A percentile compares a stretch with the other conserved stretches of the same genome.
Conservation (phyloP, 2,329 filamentous ascomycete genomes). For the Aspergillus sp. region DNA sequence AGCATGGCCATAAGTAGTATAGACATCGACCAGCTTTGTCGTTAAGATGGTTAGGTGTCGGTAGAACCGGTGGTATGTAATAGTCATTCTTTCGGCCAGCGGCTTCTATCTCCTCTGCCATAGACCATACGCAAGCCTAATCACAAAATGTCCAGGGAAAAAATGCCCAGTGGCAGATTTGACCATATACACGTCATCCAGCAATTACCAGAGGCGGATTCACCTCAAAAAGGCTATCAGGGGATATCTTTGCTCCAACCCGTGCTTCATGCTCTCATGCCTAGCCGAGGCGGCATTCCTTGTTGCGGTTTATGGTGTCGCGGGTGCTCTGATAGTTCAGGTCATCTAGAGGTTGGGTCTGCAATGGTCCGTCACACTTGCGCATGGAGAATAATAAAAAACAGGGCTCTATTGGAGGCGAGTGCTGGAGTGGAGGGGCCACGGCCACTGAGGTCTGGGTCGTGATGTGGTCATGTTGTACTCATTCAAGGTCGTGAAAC, state of each 20-base stretch:
- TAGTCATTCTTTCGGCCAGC: slow-evolving; percentile 13
- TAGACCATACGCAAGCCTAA: slow-evolving; percentile 7
- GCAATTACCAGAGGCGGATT: neutral
- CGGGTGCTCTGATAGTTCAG: neutral
- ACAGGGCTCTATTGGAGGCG: neutral
- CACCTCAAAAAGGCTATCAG: neutral
- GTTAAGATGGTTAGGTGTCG: neutral
- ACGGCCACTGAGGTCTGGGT: neutral
- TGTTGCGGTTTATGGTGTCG: neutral
- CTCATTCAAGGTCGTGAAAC: slow-evolving; percentile 2
- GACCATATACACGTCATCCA: slow-evolving; percentile 5
- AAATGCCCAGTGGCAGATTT: slow-evolving; percentile 1
- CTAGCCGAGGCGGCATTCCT: neutral
- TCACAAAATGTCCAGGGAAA: slow-evolving; percentile 1
- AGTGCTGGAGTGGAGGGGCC: neutral
- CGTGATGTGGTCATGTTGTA: neutral
- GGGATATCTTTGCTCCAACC: neutral
- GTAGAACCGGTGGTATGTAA: slow-evolving; percentile 2
- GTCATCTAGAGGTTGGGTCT: slow-evolving; percentile 2
- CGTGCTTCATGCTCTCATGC: slow-evolving; percentile 4
- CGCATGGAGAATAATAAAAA: neutral
- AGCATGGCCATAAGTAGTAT: neutral
- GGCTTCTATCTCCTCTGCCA: slow-evolving; percentile 10
- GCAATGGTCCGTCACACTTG: slow-evolving; percentile 2
- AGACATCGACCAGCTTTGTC: neutral